These are phyloP conservation scores for Solanum chaucha DNA, from an alignment of 257 asterid genomes.

Conservation along the genomic window DNA sequence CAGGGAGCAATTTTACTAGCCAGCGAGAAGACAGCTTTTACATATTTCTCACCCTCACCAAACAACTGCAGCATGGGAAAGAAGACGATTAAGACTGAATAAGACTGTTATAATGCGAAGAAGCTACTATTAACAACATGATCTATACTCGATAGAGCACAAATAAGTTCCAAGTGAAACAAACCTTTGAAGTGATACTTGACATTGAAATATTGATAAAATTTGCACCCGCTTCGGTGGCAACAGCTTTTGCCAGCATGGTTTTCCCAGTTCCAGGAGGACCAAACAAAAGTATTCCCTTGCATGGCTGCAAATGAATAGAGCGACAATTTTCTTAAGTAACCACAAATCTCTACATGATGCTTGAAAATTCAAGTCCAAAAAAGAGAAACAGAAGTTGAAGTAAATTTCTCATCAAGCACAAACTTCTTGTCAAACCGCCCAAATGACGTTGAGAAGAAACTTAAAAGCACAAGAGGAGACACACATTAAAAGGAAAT, in stretches of 20 bases:
- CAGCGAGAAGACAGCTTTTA: constrained; percentile 77
- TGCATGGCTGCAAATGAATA: constrained; percentile 55
- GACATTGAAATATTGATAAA: constrained; percentile 89
- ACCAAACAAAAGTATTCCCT: constrained; percentile 83
- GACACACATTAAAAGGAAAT: not conserved
- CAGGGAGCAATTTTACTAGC: constrained; percentile 94
- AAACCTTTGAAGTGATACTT: constrained; percentile 80
- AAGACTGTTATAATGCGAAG: not conserved
- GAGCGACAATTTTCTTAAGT: not conserved
- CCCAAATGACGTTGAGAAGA: not conserved
- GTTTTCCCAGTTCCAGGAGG: constrained; percentile 95
- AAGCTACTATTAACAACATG: not conserved
- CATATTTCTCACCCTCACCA: constrained; percentile 96
- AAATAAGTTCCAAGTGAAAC: not conserved
- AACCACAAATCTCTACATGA: not conserved
- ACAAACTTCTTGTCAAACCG: not conserved
- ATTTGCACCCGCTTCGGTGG: constrained; percentile 91
- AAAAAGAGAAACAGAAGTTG: not conserved
- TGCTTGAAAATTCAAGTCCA: not conserved
- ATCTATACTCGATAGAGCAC: not conserved
- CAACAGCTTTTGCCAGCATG: constrained; percentile 92
- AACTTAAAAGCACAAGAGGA: not conserved
- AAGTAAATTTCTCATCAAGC: not conserved
- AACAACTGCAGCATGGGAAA: constrained; percentile 49
- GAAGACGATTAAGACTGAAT: not conserved